Evolutionary conservation across 169 alveolate species (phyloP).

Genomic region (Cryptosporidium baileyi): DNA sequence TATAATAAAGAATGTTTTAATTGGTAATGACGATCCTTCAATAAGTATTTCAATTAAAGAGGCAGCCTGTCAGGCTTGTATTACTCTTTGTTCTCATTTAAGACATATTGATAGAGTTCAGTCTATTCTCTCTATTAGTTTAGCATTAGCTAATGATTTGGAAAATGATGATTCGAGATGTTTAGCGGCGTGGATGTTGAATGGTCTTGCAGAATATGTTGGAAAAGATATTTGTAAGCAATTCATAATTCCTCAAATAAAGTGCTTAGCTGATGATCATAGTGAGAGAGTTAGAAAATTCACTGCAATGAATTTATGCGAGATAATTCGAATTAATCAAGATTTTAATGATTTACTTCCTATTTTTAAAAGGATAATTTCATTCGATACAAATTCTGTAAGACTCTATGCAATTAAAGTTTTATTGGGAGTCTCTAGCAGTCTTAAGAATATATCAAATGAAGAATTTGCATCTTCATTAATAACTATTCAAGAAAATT

Average conservation of each 20-base stretch:
- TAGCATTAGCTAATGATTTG: conserved; percentile 63
- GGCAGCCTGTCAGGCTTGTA: conserved; percentile 49
- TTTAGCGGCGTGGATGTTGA: conserved; percentile 60
- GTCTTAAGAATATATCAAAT: background rate
- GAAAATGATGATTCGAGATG: conserved; percentile 70
- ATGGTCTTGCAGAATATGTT: conserved; percentile 70
- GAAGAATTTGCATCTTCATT: background rate
- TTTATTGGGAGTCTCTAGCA: conserved; percentile 31
- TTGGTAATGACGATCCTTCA: background rate
- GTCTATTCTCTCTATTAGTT: conserved; percentile 29
- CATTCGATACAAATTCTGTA: conserved; percentile 1
- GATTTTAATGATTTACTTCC: conserved; percentile 4
- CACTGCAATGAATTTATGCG: conserved; percentile 56
- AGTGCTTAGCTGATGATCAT: conserved; percentile 59
- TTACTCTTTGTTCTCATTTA: conserved; percentile 53
- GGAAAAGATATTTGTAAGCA: conserved; percentile 64
- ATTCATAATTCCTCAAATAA: conserved; percentile 58
- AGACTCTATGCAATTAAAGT: conserved; percentile 25
- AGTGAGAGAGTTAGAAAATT: conserved; percentile 38
- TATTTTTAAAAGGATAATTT: conserved; percentile 2
- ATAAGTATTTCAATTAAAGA: conserved; percentile 32
- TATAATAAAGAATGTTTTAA: conserved; percentile 27
- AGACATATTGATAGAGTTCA: conserved; percentile 60
- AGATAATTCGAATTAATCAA: conserved; percentile 33
- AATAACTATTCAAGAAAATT: background rate